A percentile compares a stretch with the other conserved stretches of the same genome.
phyloP scores from a whole-genome alignment of 2,329 filamentous ascomycete species.

The Pseudogymnoascus sp. region DNA sequence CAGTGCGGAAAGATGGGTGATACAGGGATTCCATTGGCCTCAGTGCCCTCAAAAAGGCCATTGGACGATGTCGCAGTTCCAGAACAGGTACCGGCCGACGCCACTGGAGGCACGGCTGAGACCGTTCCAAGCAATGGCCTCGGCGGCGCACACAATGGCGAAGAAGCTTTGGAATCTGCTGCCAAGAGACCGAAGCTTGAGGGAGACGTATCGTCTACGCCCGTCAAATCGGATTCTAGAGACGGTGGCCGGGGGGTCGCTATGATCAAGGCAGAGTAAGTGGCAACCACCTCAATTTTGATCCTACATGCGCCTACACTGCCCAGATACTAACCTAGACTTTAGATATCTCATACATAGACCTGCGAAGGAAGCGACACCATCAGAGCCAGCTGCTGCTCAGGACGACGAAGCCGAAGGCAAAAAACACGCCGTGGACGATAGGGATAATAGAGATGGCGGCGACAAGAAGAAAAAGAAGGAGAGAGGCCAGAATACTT shows the following conservation, averaged over 20 bases:
- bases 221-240: constrained; percentile 12
- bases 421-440: constrained; percentile 37
- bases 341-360: constrained; percentile 28
- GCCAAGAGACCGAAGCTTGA: constrained; percentile 56
- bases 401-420: constrained; percentile 54
- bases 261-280: constrained; percentile 30
- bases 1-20: neutral
- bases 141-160: neutral
- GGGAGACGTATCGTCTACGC: constrained; percentile 13
- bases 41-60: neutral
- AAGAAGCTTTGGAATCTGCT: constrained; percentile 35
- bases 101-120: constrained; percentile 10
- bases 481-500: constrained; percentile 72
- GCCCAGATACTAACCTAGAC: neutral
- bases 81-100: neutral
- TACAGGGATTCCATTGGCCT: neutral
- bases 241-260: constrained; percentile 30
- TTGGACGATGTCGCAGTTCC: neutral
- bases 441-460: constrained; percentile 29
- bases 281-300: constrained; percentile 1
- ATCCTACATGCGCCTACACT: neutral
- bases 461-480: constrained; percentile 48
- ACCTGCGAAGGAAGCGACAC: constrained; percentile 12
- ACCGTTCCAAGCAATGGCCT: neutral
- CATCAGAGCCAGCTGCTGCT: constrained; percentile 23